These are phyloP conservation scores for Citrus maxima DNA, from an alignment of 345 rosid species.

Conservation along the genomic window DNA sequence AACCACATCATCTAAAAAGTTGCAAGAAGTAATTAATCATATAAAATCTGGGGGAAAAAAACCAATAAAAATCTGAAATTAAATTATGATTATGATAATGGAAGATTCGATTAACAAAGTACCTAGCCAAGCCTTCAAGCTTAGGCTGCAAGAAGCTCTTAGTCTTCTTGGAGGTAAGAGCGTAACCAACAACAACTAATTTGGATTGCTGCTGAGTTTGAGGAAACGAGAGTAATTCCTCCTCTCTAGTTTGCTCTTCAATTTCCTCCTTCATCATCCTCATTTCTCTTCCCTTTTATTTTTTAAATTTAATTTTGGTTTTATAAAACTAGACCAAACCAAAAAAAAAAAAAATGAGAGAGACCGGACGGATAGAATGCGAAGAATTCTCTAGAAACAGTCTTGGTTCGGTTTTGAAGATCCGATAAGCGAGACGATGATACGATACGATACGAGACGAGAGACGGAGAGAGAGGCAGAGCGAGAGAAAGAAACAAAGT, in stretches of 20 bases:
- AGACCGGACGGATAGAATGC: not conserved
- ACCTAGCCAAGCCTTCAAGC: slow-evolving; percentile 74
- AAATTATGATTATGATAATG: not conserved
- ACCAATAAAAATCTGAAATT: too few species aligned
- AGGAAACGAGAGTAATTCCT: slow-evolving; percentile 19
- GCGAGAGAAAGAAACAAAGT: too few species aligned
- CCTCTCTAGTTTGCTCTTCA: slow-evolving; percentile 10
- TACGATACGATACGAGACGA: not conserved
- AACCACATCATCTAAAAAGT: not conserved
- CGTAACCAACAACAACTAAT: slow-evolving; percentile 66
- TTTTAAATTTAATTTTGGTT: not conserved
- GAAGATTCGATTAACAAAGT: not conserved
- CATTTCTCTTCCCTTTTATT: slow-evolving; percentile 21
- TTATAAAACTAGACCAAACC: not conserved
- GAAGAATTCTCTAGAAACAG: slow-evolving; percentile 1
- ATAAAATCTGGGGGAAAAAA: not conserved
- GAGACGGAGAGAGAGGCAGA: too few species aligned
- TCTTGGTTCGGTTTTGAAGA: not conserved
- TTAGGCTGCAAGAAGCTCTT: slow-evolving; percentile 82
- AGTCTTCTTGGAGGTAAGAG: slow-evolving; percentile 74
- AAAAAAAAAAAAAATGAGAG: not conserved
- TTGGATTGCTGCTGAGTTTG: slow-evolving; percentile 31
- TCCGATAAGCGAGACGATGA: not conserved
- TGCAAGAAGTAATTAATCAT: not conserved
- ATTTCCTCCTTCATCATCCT: slow-evolving; percentile 40